Conservation (phyloP, 2,329 filamentous ascomycete genomes). For the Aspergillus brasiliensis region DNA sequence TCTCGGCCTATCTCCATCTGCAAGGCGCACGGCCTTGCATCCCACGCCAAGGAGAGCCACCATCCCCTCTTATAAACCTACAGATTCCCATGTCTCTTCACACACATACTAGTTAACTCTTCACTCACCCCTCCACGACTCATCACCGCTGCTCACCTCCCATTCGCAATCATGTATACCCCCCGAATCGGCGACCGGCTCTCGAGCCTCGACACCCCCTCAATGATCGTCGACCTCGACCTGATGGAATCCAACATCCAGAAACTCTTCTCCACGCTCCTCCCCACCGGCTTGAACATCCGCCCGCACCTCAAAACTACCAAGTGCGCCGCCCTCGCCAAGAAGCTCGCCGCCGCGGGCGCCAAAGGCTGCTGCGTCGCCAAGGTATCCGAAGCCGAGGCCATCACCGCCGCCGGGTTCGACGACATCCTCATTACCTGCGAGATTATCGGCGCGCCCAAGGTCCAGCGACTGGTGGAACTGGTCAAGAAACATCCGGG, state of each 20-base stretch:
- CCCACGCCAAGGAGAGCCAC: no score
- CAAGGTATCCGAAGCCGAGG: constrained; percentile 54
- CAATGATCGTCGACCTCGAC: constrained; percentile 58
- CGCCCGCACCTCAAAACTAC: constrained; percentile 59
- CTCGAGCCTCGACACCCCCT: constrained; percentile 55
- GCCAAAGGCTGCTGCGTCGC: constrained; percentile 56
- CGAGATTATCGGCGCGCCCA: constrained; percentile 52
- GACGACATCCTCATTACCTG: constrained; percentile 56
- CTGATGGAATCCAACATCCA: constrained; percentile 56
- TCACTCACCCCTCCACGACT: no score
- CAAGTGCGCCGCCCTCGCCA: constrained; percentile 51
- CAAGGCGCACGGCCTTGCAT: no score
- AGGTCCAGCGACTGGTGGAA: constrained; percentile 51
- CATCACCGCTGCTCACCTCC: no score
- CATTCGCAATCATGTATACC: constrained; percentile 34
- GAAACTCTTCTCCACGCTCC: constrained; percentile 49
- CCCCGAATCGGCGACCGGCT: constrained; percentile 49
- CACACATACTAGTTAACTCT: no score
- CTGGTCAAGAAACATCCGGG: constrained; percentile 42
- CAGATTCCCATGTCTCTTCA: no score
- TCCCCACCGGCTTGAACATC: constrained; percentile 50
- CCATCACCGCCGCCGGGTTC: constrained; percentile 48
- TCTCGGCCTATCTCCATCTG: no score
- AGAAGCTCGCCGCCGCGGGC: constrained; percentile 48
- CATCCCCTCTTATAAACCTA: no score